Base-by-base conservation (phyloP, 2,329 filamentous ascomycete genomes). In the Ascochyta fabae region DNA sequence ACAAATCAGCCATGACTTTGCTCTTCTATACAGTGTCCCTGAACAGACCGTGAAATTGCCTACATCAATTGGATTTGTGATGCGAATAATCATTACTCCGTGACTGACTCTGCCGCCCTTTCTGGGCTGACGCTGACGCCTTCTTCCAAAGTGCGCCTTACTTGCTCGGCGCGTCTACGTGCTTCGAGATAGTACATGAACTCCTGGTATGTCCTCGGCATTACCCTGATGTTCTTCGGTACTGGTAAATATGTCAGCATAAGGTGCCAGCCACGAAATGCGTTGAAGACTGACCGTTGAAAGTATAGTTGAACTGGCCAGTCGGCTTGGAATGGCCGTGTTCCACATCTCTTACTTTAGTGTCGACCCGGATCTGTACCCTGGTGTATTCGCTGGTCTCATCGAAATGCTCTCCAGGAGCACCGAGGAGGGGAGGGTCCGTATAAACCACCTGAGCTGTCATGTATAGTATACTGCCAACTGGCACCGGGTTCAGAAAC, bases 251-350 rank as follows among this genome's bases (percentile, higher is more conserved):
- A 4, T 9, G 29, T 56, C 7, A 56, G 48, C 27, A 12, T 39
- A 15, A 43, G 15, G 29, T 8, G 19, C 9, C 22, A 36, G n/a
- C 8, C 10, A 15, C 29, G 6, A 7, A 19, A 13, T 12, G 2
- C 6, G 12, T 5, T 16, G 4, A 27, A 13, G 10, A 53, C 48
- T 26, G 3, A 57, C 50, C 53, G 2, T 65, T 80, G 69, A 90
- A 90, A 0, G 88, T 91, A 69, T 91, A 91, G 65, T 90, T 89
- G 77, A 92, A 91, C 65, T 89, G 87, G 4, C 89, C 89, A 0
- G 88, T 91, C 3, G 87, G 83, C 67, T 85, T 87, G 23, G 85
- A 84, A 44, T 82, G 81, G 6, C 86, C 87, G 66, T 90, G 87
- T 74, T 90, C 88, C 27, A 91, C 86, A 67, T 91, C 85, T 19